Percentiles rank a stretch among this genome's conserved stretches.
phyloP scores from a whole-genome alignment of 306 rosid genomes.

The Lathyrus aphaca region DNA sequence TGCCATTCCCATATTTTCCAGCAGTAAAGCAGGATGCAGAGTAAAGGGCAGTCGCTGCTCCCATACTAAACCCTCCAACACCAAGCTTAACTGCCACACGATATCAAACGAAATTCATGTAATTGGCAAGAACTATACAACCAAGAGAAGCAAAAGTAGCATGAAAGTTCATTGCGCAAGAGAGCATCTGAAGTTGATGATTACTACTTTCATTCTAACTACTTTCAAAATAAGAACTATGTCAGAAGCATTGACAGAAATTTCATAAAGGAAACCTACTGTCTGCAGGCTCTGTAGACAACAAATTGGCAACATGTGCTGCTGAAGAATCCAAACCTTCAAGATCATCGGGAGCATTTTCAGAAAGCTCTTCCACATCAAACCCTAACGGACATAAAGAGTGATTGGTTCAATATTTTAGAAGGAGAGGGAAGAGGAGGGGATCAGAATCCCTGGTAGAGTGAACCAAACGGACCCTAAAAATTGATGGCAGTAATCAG shows the following conservation, averaged over 20 bases:
- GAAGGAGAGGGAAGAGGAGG: too few relatives aligned
- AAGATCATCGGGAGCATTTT: slow-evolving; percentile 84
- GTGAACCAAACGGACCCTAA: slow-evolving; percentile 6
- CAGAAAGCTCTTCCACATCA: slow-evolving; percentile 86
- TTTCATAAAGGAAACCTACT: slow-evolving; percentile 54
- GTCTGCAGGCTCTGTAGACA: slow-evolving; percentile 89
- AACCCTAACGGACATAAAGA: slow-evolving; percentile 63
- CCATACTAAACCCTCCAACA: slow-evolving; percentile 99
- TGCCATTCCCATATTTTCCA: slow-evolving; percentile 74
- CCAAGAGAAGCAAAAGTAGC: slow-evolving; percentile 6
- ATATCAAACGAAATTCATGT: neutral
- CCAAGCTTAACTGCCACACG: slow-evolving; percentile 82
- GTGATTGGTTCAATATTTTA: too few relatives aligned
- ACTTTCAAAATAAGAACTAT: neutral
- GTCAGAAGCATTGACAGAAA: neutral
- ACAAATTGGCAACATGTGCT: slow-evolving; percentile 88
- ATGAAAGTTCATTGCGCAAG: slow-evolving; percentile 24
- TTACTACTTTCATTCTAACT: slow-evolving; percentile 8
- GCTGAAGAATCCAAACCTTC: slow-evolving; percentile 97
- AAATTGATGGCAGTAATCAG: neutral
- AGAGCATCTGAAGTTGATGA: slow-evolving; percentile 20
- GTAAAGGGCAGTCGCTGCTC: slow-evolving; percentile 93
- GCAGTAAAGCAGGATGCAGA: slow-evolving; percentile 71
- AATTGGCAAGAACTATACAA: slow-evolving; percentile 18
- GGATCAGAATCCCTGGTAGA: too few relatives aligned